Base-by-base conservation (phyloP, 169 alveolate genomes). In the Plasmodium cynomolgi region DNA sequence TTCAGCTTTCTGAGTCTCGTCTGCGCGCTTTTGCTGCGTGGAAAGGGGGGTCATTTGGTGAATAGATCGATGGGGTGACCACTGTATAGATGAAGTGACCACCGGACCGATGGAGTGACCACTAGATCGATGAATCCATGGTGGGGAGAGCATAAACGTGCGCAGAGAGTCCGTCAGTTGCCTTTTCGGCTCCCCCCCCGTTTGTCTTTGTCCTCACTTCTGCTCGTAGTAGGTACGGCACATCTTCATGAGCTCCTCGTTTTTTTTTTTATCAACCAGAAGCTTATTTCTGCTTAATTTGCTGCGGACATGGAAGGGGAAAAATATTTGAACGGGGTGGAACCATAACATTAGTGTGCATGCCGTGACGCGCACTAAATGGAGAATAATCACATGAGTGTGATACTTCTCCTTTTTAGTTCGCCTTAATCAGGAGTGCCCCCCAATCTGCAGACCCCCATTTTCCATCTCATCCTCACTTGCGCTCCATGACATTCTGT, bases 171-270 rank as follows among this genome's bases (percentile, higher is more conserved):
- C 13, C n/a, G 9, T 39, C 31, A 1, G 31, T 58, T 54, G 15
- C 39, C 4, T 33, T 7, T 82, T 54, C 68, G 37, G 37, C n/a
- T 5, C 15, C 37, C 34, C 13, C 34, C 58, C 13, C 33, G n/a
- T 56, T 84, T 39, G 44, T 68, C 20, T 41, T 31, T 23, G 20
- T 17, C 15, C 7, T 56, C 41, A 85, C 93, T 41, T 85, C 68
- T 85, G 93, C 17, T 74, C 86, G 54, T 74, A 85, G 56, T 85
- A 85, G 15, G 85, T 29, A 33, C 68, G 62, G 72, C 93, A 85
- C 58, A 85, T 77, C 72, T 85, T 74, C 33, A 50, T 11, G 37
- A 85, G 84, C 39, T 75, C 31, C 80, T 85, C 81, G 37, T 85
- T 85, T 44, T 85, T 85, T 44, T 37, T 75, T 77, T 50, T 85